Conservation (phyloP, 2,329 filamentous ascomycete species). For the Ascochyta clinopodiicola region DNA sequence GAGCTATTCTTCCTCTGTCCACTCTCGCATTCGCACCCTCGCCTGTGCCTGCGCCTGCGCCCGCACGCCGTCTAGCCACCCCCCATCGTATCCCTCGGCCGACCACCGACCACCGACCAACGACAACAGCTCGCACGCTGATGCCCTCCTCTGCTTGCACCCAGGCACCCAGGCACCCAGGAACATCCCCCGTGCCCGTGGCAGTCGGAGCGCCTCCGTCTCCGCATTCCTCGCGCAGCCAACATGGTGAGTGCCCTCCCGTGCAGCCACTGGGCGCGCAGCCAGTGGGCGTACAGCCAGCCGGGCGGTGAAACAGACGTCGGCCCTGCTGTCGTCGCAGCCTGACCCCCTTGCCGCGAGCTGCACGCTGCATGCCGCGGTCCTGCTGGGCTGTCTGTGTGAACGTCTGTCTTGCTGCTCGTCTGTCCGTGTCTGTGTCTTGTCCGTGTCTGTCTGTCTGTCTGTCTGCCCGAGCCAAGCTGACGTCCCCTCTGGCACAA, state of each 20-base stretch:
- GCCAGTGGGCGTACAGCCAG: constrained; percentile 5
- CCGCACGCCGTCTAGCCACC: constrained; percentile 7
- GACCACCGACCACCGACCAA: constrained; percentile 4
- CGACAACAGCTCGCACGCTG: neutral
- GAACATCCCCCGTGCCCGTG: constrained; percentile 17
- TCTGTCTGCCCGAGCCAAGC: constrained; percentile 13
- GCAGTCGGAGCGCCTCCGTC: constrained; percentile 23
- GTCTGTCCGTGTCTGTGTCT: too few species aligned
- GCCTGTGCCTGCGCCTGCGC: neutral
- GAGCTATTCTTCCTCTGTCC: neutral
- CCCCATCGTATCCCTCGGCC: neutral
- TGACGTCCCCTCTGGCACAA: constrained; percentile 43
- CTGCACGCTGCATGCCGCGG: neutral
- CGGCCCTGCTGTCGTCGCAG: constrained; percentile 11
- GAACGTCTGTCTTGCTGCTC: too few species aligned
- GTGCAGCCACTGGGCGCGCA: neutral
- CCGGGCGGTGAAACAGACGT: constrained; percentile 7
- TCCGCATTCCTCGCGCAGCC: constrained; percentile 28
- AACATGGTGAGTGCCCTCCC: constrained; percentile 29
- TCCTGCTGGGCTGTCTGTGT: neutral
- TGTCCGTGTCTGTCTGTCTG: neutral
- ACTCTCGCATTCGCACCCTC: too few species aligned
- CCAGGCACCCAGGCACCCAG: constrained; percentile 17
- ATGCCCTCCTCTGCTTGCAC: neutral
- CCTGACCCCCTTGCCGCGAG: constrained; percentile 12